These are phyloP conservation scores for Nemania sp. DNA, from an alignment of 2,329 filamentous ascomycete genomes.

Conservation along the genomic window DNA sequence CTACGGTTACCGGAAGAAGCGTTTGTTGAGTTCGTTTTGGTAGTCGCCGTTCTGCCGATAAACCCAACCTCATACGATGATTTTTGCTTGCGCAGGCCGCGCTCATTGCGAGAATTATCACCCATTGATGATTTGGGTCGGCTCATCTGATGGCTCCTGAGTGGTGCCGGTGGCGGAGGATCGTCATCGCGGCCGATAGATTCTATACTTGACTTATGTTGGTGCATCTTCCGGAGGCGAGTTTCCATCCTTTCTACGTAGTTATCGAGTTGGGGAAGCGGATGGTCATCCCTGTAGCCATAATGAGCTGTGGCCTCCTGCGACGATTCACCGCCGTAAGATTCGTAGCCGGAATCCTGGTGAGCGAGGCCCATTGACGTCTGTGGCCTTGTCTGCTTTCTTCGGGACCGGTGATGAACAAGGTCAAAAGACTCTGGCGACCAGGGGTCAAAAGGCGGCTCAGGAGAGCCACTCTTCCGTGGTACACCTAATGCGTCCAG, in stretches of 20 bases:
- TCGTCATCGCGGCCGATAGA: slow-evolving; percentile 53
- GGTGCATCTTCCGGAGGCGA: slow-evolving; percentile 78
- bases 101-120: slow-evolving; percentile 55
- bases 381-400: slow-evolving; percentile 65
- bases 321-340: slow-evolving; percentile 66
- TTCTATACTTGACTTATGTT: slow-evolving; percentile 62
- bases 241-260: slow-evolving; percentile 95
- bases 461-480: slow-evolving; percentile 66
- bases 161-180: slow-evolving; percentile 51
- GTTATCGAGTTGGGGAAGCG: slow-evolving; percentile 79
- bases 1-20: slow-evolving; percentile 80
- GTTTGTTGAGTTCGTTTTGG: slow-evolving; percentile 85
- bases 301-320: slow-evolving; percentile 59
- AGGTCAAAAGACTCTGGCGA: slow-evolving; percentile 86
- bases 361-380: slow-evolving; percentile 79
- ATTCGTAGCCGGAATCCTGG: slow-evolving; percentile 71
- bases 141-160: slow-evolving; percentile 64
- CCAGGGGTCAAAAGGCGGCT: slow-evolving; percentile 79
- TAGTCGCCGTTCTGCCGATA: slow-evolving; percentile 85
- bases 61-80: slow-evolving; percentile 83
- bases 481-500: slow-evolving; percentile 84
- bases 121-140: slow-evolving; percentile 71
- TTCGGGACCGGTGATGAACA: slow-evolving; percentile 58
- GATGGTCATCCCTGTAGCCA: slow-evolving; percentile 61
- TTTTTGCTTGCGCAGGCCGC: slow-evolving; percentile 72